Evolutionary conservation across 2,329 filamentous ascomycete genomes (phyloP).

Genomic region (Colletotrichum orchidophilum): DNA sequence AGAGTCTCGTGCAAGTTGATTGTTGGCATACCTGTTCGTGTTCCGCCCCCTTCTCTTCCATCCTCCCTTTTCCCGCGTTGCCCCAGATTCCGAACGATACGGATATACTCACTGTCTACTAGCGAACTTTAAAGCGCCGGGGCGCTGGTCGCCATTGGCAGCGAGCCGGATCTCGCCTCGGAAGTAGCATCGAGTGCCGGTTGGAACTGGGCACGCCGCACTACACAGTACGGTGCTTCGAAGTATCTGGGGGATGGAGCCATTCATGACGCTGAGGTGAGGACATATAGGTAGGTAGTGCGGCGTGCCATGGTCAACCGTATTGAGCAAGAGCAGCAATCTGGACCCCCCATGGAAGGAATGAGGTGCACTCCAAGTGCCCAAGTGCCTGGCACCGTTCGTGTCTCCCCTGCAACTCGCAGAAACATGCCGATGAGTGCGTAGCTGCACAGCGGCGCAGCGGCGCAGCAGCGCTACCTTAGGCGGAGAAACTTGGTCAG

Average conservation of each 20-base stretch:
- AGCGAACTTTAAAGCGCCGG: background rate
- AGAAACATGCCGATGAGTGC: constrained; percentile 18
- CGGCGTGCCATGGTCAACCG: background rate
- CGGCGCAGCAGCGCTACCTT: no score
- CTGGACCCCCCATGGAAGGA: constrained; percentile 1
- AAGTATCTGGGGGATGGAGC: background rate
- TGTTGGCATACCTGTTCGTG: background rate
- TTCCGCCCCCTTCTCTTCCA: background rate
- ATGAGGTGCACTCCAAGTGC: background rate
- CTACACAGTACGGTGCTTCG: background rate
- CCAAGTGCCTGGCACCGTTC: constrained; percentile 16
- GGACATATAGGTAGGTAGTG: background rate
- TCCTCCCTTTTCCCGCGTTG: background rate
- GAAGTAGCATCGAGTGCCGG: background rate
- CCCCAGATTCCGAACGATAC: background rate
- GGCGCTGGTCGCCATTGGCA: background rate
- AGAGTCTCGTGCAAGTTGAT: background rate
- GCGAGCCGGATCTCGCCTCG: background rate
- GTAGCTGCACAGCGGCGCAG: no score
- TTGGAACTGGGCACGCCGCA: background rate
- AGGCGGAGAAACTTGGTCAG: background rate
- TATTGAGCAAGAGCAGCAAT: background rate
- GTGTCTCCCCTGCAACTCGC: constrained; percentile 12
- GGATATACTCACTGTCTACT: no score
- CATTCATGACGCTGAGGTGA: background rate